Evolutionary conservation across 176 grass and related monocot genomes (phyloP), one percentile per base, ranked within the genome.

Genomic region (Aegilops sharonensis): DNA sequence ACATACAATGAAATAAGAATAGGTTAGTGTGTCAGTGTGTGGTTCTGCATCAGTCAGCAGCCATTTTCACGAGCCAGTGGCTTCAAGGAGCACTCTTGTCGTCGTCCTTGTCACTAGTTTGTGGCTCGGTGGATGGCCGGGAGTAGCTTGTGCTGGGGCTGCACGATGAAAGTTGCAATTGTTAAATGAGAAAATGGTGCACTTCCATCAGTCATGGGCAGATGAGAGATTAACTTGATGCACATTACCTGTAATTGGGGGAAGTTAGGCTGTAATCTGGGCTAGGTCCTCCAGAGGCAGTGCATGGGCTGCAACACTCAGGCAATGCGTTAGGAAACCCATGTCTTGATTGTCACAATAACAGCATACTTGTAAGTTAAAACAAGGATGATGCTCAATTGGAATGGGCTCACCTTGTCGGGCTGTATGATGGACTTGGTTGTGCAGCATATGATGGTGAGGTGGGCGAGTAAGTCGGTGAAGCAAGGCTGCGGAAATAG

Each of bases 61-160:
- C 42, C 36, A 62, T 52, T 79, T 78, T 45, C 54, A 59, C 40
- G 52, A 21, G 37, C n/a, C 25, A 30, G 17, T 54, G 31, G 11
- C 77, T 90, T 95, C 83, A 91, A 2, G 52, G 43, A 42, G 75
- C 70, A 34, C 23, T 89, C 52, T 88, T 21, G 54, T 21, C 73
- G 1, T 90, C 75, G 6, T 95, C 88, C 81, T 94, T 91, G 56
- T 95, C 73, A 69, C 78, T 86, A 50, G 69, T 75, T 36, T 95
- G 90, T 29, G 88, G 93, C 61, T 78, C 82, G 8, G 89, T 87
- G 77, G 86, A 94, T 27, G 90, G 92, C 1, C 93, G 96, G 30
- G 96, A 95, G 81, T 98, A 95, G 88, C 96, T 95, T 57, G 85
- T 90, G 37, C 87, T 98, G 29, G 96, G 96, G 60, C 96, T 98